Conservation (phyloP, 2,329 filamentous ascomycete genomes). For the Colletotrichum falcatum region DNA sequence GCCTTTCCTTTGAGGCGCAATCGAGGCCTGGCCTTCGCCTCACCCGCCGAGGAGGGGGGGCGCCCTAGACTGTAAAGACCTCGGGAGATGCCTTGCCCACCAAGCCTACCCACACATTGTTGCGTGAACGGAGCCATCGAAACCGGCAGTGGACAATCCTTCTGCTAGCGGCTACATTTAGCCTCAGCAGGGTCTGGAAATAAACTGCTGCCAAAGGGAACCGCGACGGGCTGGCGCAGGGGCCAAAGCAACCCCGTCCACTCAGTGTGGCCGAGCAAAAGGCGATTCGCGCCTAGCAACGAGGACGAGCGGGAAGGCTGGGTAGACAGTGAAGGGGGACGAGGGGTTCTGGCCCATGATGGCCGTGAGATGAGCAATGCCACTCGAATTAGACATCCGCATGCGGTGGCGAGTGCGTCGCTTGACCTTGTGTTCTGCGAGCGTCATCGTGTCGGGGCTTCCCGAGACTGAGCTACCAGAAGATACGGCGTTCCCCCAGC, state of each 20-base stretch:
- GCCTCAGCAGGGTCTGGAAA: slow-evolving; percentile 26
- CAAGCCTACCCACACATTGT: not conserved
- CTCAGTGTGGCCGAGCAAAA: slow-evolving; percentile 3
- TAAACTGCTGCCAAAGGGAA: slow-evolving; percentile 14
- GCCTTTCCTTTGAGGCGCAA: slow-evolving; percentile 7
- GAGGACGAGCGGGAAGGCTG: slow-evolving; percentile 15
- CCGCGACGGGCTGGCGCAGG: slow-evolving; percentile 1
- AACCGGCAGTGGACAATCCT: slow-evolving; percentile 18
- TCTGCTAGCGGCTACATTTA: slow-evolving; percentile 28
- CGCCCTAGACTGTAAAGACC: not conserved
- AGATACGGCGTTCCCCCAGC: slow-evolving; percentile 3
- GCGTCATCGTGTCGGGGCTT: slow-evolving; percentile 17
- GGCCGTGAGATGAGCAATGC: slow-evolving; percentile 1
- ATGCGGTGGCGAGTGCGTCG: slow-evolving; percentile 18
- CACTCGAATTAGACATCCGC: slow-evolving; percentile 2
- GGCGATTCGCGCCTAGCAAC: slow-evolving; percentile 9
- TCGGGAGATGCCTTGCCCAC: not conserved
- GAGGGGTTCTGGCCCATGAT: slow-evolving; percentile 1
- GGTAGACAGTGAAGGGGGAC: not conserved
- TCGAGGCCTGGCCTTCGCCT: slow-evolving; percentile 29
- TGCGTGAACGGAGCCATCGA: not conserved
- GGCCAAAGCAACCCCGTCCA: not conserved
- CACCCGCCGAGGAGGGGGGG: slow-evolving; percentile 1
- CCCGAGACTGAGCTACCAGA: slow-evolving; percentile 3
- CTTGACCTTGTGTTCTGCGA: slow-evolving; percentile 3